Evolutionary conservation across 2,329 filamentous ascomycete species (phyloP), one percentile per base, ranked within the genome.

Genomic region (Clarireedia hainanense): DNA sequence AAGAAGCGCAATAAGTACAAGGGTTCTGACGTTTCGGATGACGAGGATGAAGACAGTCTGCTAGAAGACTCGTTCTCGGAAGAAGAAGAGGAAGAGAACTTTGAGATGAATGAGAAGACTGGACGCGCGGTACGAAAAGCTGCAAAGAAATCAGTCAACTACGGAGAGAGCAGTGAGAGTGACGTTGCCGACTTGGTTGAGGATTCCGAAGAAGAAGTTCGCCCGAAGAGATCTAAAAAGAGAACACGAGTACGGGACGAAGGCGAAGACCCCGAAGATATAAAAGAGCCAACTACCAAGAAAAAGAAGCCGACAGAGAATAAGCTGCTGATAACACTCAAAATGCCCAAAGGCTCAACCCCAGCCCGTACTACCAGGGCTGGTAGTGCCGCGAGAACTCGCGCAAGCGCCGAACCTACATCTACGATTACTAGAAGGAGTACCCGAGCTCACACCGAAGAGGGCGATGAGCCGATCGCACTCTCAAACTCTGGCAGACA

Each of bases 11-110:
- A 67, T 52, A 74, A 69, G 59, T 85, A 86, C 61, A 67, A 72
- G 51, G 83, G 80, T 9, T 85, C 81, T 2, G 83, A 85, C 60
- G 82, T 85, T 50, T 80, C 82, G 26, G 80, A 82, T 53, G 79
- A 82, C 54, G 78, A 82, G 4, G 65, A 68, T 12, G 78, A 76
- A 5, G 79, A 84, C 57, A 79, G 76, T 51, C 30, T 66, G n/a
- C 51, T 63, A 56, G 77, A 77, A 56, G 77, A 78, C 47, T 79
- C 76, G 2, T 82, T 78, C 52, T 71, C 67, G 9, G 76, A 75
- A 34, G 69, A 70, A 14, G 68, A 71, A 6, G 70, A 73, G 24
- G 67, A 69, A 14, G 67, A 71, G 50, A 70, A 73, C 27, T 61
- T 71, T 7, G 72, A 75, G 20, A 72, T 74, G 34, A 75, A 76